A percentile compares a stretch with the other conserved stretches of the same genome.
Evolutionary conservation across 305 asterid species (phyloP).

Genomic region (Solanum aculeatissimum): DNA sequence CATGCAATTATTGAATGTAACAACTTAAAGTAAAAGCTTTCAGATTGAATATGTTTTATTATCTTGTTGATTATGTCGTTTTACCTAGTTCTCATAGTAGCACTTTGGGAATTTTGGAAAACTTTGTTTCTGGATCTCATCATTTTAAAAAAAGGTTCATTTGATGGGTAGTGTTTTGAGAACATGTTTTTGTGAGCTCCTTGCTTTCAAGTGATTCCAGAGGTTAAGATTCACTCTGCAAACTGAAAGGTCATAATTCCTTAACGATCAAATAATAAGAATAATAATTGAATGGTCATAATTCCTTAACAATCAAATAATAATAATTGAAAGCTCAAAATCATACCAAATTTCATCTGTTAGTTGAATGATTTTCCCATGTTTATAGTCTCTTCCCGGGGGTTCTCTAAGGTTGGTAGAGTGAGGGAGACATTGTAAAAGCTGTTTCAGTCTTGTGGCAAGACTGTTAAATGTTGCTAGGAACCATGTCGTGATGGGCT

Average conservation of each 20-base stretch:
- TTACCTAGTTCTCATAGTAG: neutral
- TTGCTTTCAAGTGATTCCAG: neutral
- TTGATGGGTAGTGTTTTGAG: neutral
- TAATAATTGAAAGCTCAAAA: neutral
- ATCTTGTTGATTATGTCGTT: neutral
- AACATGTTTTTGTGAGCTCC: neutral
- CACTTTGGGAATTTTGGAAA: neutral
- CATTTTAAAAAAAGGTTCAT: neutral
- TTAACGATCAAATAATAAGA: neutral
- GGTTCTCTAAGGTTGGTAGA: neutral
- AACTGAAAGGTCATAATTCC: neutral
- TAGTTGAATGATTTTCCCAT: neutral
- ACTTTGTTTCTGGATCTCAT: neutral
- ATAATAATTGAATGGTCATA: neutral
- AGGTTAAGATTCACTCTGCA: neutral
- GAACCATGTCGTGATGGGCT: neutral
- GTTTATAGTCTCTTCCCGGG: neutral
- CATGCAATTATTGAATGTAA: neutral
- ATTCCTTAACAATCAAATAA: neutral
- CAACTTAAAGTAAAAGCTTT: neutral
- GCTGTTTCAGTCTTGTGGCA: neutral
- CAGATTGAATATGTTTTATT: neutral
- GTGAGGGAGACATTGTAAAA: neutral
- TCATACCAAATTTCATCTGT: neutral
- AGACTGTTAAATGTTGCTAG: neutral